These are phyloP conservation scores for Rosa lucieae DNA, from an alignment of 306 rosid genomes.

Conservation along the genomic window DNA sequence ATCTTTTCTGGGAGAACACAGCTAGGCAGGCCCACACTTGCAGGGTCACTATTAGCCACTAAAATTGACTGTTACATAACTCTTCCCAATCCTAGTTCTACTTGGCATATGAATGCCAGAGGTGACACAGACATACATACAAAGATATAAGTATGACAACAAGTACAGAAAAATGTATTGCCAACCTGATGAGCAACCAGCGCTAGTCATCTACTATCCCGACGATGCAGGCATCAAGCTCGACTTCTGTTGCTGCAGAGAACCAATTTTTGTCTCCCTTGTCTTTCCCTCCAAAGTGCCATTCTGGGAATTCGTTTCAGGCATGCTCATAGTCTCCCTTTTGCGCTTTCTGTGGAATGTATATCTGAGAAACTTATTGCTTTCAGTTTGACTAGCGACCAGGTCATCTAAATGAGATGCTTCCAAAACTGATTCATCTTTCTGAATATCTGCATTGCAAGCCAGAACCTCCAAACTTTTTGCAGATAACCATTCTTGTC, in stretches of 20 bases:
- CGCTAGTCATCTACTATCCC: slow-evolving; percentile 58
- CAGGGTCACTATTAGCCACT: background rate
- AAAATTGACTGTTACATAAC: background rate
- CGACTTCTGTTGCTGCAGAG: slow-evolving; percentile 49
- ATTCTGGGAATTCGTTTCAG: slow-evolving; percentile 40
- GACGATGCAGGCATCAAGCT: slow-evolving; percentile 51
- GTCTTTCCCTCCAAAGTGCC: slow-evolving; percentile 37
- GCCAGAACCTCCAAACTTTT: slow-evolving; percentile 38
- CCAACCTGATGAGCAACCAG: slow-evolving; percentile 83
- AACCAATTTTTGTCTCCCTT: slow-evolving; percentile 45
- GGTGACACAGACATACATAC: slow-evolving; percentile 17
- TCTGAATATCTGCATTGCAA: slow-evolving; percentile 37
- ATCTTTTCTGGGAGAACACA: background rate
- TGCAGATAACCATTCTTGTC: slow-evolving; percentile 43
- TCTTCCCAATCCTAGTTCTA: background rate
- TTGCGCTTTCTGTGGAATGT: slow-evolving; percentile 82
- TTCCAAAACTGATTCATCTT: slow-evolving; percentile 36
- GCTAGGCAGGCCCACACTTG: background rate
- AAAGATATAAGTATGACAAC: slow-evolving; percentile 8
- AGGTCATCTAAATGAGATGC: slow-evolving; percentile 40
- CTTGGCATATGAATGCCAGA: slow-evolving; percentile 9
- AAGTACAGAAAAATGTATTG: slow-evolving; percentile 29
- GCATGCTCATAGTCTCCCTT: slow-evolving; percentile 52
- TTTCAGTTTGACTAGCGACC: slow-evolving; percentile 37
- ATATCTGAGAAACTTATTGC: slow-evolving; percentile 64